phyloP scores from a whole-genome alignment of 495 filamentous ascomycete genomes.

The Neurospora sp. region DNA sequence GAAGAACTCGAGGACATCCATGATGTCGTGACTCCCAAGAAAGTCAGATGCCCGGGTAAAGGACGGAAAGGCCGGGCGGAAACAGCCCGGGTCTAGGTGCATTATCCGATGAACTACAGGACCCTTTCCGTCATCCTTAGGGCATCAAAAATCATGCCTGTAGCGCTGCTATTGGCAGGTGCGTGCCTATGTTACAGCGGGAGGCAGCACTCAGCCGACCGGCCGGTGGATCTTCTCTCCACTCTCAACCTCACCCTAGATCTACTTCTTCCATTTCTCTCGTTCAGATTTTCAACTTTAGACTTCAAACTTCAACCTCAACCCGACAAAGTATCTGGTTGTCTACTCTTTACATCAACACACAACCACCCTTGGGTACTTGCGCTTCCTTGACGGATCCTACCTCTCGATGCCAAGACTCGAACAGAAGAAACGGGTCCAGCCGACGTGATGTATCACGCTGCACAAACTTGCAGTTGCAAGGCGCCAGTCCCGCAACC shows the following conservation, averaged over 20 bases:
- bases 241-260: neutral
- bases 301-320: neutral
- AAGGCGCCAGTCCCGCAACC: neutral
- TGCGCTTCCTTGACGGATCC: neutral
- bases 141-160: neutral
- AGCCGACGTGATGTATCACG: slow-evolving; percentile 1
- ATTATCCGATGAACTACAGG: slow-evolving; percentile 15
- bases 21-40: neutral
- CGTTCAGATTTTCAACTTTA: neutral
- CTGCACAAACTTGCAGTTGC: slow-evolving; percentile 1
- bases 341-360: neutral
- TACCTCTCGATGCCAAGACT: neutral
- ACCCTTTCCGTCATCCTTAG: neutral
- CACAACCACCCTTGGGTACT: neutral
- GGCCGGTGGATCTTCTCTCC: neutral
- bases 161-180: neutral
- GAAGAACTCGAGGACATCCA: neutral
- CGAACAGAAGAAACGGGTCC: neutral
- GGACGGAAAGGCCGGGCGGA: neutral
- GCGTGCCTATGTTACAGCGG: neutral
- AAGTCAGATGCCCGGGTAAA: neutral
- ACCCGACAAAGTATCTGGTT: neutral
- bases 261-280: neutral
- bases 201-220: neutral
- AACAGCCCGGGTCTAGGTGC: slow-evolving; percentile 11